These are phyloP conservation scores for Fusarium nurragi DNA, from an alignment of 2,329 filamentous ascomycete species.

Conservation along the genomic window DNA sequence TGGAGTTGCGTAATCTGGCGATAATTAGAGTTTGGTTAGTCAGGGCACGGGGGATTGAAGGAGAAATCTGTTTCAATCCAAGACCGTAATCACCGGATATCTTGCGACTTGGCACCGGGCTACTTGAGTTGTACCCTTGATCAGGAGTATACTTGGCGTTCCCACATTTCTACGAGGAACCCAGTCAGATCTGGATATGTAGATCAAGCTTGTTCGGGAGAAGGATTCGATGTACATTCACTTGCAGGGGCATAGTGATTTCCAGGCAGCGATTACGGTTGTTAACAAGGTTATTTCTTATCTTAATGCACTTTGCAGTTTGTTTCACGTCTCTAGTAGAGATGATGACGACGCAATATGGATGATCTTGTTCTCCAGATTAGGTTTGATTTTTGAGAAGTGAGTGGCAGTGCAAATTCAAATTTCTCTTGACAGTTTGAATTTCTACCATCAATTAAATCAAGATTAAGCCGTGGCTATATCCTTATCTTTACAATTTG, in stretches of 20 bases:
- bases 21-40: background rate
- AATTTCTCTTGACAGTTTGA: too few species aligned
- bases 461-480: too few species aligned
- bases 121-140: background rate
- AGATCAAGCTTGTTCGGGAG: background rate
- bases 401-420: conserved; percentile 16
- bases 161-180: conserved; percentile 23
- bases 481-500: too few species aligned
- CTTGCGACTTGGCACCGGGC: conserved; percentile 12
- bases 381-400: conserved; percentile 7
- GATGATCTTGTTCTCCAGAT: background rate
- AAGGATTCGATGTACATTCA: too few species aligned
- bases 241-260: too few species aligned
- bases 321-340: too few species aligned
- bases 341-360: too few species aligned
- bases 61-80: background rate
- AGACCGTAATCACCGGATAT: conserved; percentile 14
- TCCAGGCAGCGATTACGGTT: too few species aligned
- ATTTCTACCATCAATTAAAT: too few species aligned
- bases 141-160: conserved; percentile 10
- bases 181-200: background rate
- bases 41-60: background rate
- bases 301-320: too few species aligned
- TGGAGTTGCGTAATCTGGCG: background rate
- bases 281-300: too few species aligned